These are phyloP conservation scores for Blastomyces emzantsi DNA, from an alignment of 2,329 filamentous ascomycete species.

Conservation along the genomic window DNA sequence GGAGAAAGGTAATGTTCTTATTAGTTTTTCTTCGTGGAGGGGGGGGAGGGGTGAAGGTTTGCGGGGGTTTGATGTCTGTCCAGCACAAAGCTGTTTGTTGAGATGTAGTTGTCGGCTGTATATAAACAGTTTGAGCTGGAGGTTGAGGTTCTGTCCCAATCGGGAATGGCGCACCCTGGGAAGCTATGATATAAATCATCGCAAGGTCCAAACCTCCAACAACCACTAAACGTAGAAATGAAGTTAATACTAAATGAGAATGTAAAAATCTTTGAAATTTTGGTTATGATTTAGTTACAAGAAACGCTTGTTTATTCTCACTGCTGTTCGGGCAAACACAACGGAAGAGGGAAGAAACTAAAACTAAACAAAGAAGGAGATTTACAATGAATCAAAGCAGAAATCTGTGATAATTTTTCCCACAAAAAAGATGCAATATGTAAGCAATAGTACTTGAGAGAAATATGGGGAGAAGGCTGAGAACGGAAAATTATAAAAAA, in stretches of 20 bases:
- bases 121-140: not conserved
- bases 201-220: not conserved
- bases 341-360: no score
- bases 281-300: not conserved
- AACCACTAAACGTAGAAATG: not conserved
- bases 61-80: not conserved
- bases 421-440: not conserved
- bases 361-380: not conserved
- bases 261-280: not conserved
- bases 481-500: slow-evolving; percentile 2
- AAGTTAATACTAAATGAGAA: not conserved
- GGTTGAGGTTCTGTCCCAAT: slow-evolving; percentile 4
- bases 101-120: not conserved
- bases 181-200: no score
- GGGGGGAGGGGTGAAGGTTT: no score
- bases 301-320: not conserved
- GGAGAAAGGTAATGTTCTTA: no score
- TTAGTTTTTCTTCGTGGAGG: no score
- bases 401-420: not conserved
- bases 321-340: not conserved
- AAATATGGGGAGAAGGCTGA: not conserved
- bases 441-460: not conserved
- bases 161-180: not conserved
- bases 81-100: not conserved
- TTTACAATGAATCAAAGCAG: not conserved